Evolutionary conservation across 2,329 filamentous ascomycete genomes (phyloP), one percentile per base, ranked within the genome.

Genomic region (Exophiala phaeomuriformis): DNA sequence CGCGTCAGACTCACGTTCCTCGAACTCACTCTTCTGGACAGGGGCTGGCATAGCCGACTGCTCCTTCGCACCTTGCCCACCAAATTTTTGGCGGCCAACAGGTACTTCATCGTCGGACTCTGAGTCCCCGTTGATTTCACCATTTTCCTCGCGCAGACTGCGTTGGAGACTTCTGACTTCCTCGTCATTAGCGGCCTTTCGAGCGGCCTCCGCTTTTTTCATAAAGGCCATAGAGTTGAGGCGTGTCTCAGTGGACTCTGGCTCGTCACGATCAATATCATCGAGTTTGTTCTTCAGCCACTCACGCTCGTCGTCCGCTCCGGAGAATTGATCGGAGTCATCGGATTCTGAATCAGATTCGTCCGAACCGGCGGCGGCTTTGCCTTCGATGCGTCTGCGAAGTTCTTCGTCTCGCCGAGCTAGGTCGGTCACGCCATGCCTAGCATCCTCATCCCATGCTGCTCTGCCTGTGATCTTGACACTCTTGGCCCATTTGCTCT

Each of bases 201-300:
- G 82, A 36, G 83, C 77, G 30, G 85, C 86, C 65, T 96, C 90
- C 1, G 90, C 88, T 61, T 85, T 89, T 64, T 85, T 83, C 93
- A 98, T 97, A 68, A 98, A 98, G 57, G 88, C 88, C 85, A 98
- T 89, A 48, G 80, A 79, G 69, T 88, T 83, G 4, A 98, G 73
- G 63, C 82, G 85, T 9, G 84, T 84, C 61, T 79, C 76, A 0
- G 80, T 79, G 12, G 67, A 66, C 36, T 68, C 68, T 36, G 67
- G 64, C 32, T 67, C 68, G 39, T 65, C 64, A 2, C 62, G 64
- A 35, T 74, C 71, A 55, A 69, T 27, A n/a, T 60, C 59, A 36
- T 68, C 63, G 5, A 77, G 65, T 61, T 75, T 74, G 58, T 68
- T 63, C 50, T 66, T 64, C 33, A 72, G 60, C 10, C 44, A 29